phyloP scores from a whole-genome alignment of 805 yeast genomes.

The Peterozyma xylosa region DNA sequence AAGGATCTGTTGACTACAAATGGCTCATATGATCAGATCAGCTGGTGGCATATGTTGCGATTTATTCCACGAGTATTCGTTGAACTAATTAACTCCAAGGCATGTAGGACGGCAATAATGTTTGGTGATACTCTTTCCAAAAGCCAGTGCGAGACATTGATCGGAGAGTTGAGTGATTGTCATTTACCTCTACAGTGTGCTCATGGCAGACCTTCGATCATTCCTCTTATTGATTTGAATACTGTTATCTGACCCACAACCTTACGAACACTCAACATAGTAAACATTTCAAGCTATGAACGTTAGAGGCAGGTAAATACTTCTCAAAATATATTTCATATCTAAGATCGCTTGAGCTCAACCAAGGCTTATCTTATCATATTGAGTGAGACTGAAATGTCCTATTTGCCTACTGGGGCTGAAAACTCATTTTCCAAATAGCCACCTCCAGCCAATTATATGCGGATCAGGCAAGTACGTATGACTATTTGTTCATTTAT shows the following conservation, averaged over 20 bases:
- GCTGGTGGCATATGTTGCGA: conserved; percentile 31
- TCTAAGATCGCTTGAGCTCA: too few relatives aligned
- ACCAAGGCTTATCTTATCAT: too few relatives aligned
- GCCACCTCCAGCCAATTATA: too few relatives aligned
- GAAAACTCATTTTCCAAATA: too few relatives aligned
- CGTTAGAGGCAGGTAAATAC: too few relatives aligned
- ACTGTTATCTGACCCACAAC: not conserved
- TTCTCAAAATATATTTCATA: too few relatives aligned
- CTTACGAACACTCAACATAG: too few relatives aligned
- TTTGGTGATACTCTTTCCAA: conserved; percentile 51
- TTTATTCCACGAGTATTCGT: conserved; percentile 43
- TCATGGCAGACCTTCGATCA: conserved; percentile 73
- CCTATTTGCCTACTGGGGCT: too few relatives aligned
- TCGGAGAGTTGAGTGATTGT: conserved; percentile 39
- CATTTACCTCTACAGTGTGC: conserved; percentile 72
- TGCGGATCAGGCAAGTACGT: too few relatives aligned
- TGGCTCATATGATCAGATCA: not conserved
- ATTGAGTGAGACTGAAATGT: too few relatives aligned
- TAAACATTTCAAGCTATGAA: too few relatives aligned
- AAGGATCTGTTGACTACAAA: not conserved
- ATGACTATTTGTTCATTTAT: too few relatives aligned
- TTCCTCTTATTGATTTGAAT: conserved; percentile 35
- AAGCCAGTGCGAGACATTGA: conserved; percentile 35
- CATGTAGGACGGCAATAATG: conserved; percentile 65
- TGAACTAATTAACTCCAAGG: conserved; percentile 47